Base-by-base conservation (phyloP, 2,329 filamentous ascomycete genomes). In the Nemania abortiva region DNA sequence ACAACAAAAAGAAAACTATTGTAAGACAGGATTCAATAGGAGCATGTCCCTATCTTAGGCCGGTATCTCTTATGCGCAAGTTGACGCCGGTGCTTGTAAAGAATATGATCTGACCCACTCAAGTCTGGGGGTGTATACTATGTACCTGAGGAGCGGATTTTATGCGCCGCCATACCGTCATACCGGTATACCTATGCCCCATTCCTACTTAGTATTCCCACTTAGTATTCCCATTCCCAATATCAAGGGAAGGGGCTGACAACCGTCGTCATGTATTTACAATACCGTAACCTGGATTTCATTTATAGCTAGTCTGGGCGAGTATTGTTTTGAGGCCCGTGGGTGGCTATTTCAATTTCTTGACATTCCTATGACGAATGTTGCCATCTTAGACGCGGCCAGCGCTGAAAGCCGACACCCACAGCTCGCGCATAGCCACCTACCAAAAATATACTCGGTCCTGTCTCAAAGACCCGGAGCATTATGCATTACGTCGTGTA, bases 281-380 rank as follows among this genome's bases (percentile, higher is more conserved):
- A 9, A 24, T 20, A 50, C 20, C 22, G 47, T 11, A 50, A 66
- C 63, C 63, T 49, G 55, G 55, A 50, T 54, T 63, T 59, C 54
- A 60, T 60, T 4, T 34, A 9, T 34, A 34, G n/a, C n/a, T n/a
- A n/a, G n/a, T n/a, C 9, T 34, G 15, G 42, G 34, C 62, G 47
- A 29, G 37, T 59, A 63, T 52, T 68, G 56, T 52, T 52, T 34
- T 52, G 47, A 65, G 64, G 56, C 52, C 37, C 29, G 45, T 39
- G 42, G 31, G 57, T 62, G 67, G 63, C 54, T 63, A 69, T 66
- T 66, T 63, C 31, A 42, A 45, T 52, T 59, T 34, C 63, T 64
- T 54, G 59, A 29, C 66, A 71, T 69, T 69, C 66, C 66, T 64
- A 69, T 67, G 66, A 71, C 66, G 66, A 69, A 56, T 57, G 63